Evolutionary conservation across 148 eudicot species (phyloP).

Genomic region (Diospyros lotus): DNA sequence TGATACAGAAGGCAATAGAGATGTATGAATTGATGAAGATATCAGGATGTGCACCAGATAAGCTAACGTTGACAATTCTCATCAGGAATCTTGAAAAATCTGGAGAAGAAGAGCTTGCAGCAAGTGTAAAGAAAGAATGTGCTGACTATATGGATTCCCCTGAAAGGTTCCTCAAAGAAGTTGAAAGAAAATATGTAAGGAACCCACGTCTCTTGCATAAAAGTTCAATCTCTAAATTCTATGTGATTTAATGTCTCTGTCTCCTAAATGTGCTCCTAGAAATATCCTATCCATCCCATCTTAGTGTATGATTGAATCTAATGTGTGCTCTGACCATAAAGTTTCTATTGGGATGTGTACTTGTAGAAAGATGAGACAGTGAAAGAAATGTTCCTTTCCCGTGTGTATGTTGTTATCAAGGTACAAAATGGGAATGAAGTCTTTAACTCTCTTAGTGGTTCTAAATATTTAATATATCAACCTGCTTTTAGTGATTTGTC

Average conservation of each 20-base stretch:
- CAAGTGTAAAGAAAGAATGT: conserved; percentile 44
- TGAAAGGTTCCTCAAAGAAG: conserved; percentile 48
- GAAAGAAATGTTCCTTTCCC: too few species aligned
- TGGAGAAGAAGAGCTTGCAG: conserved; percentile 53
- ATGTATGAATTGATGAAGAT: conserved; percentile 55
- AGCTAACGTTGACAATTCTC: conserved; percentile 56
- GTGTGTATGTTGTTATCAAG: too few species aligned
- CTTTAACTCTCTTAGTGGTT: background rate
- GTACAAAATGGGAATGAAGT: too few species aligned
- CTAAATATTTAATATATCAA: background rate
- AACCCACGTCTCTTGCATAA: background rate
- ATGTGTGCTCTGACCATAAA: background rate
- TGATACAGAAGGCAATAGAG: conserved; percentile 61
- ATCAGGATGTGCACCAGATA: conserved; percentile 60
- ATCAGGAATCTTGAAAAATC: conserved; percentile 56
- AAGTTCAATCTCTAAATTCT: background rate
- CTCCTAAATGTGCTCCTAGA: background rate
- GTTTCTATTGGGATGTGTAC: background rate
- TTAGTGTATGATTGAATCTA: background rate
- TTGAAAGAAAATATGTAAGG: conserved; percentile 38
- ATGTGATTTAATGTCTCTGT: background rate
- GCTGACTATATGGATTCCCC: conserved; percentile 50
- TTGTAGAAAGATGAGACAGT: background rate
- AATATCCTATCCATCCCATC: too few species aligned
- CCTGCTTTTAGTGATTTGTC: background rate